These are phyloP conservation scores for Trichoderma asperelloides DNA, from an alignment of 495 filamentous ascomycete genomes.

Conservation along the genomic window DNA sequence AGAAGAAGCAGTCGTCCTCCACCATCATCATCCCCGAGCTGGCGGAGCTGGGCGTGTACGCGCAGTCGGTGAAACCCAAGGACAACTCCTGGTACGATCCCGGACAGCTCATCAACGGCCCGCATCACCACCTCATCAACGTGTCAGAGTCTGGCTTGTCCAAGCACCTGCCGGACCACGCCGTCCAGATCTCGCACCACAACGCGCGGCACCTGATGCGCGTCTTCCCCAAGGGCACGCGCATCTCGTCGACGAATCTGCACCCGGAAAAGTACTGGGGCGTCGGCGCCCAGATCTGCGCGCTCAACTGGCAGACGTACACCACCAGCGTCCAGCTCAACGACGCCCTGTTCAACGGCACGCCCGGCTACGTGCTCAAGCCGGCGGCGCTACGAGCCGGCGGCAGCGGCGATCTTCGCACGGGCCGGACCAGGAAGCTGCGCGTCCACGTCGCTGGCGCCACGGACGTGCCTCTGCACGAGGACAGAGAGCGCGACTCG, in stretches of 20 bases:
- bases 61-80: conserved; percentile 45
- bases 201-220: conserved; percentile 46
- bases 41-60: conserved; percentile 45
- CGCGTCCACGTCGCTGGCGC: conserved; percentile 40
- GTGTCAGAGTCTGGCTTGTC: conserved; percentile 42
- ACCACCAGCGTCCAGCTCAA: conserved; percentile 46
- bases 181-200: conserved; percentile 35
- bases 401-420: conserved; percentile 31
- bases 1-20: conserved; percentile 27
- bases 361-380: conserved; percentile 46
- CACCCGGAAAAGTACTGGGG: conserved; percentile 43
- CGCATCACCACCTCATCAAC: conserved; percentile 50
- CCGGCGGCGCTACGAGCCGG: conserved; percentile 38
- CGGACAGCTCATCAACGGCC: conserved; percentile 28
- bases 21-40: conserved; percentile 43
- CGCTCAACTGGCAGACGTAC: conserved; percentile 51
- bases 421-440: conserved; percentile 25
- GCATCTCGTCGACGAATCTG: conserved; percentile 46
- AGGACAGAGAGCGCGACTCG: conserved; percentile 24
- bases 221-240: conserved; percentile 47
- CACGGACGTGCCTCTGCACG: conserved; percentile 36
- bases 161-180: conserved; percentile 24
- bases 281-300: conserved; percentile 45
- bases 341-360: conserved; percentile 45
- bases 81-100: conserved; percentile 43